These are phyloP conservation scores for Quillaja saponaria DNA, from an alignment of 306 rosid species.

Conservation along the genomic window DNA sequence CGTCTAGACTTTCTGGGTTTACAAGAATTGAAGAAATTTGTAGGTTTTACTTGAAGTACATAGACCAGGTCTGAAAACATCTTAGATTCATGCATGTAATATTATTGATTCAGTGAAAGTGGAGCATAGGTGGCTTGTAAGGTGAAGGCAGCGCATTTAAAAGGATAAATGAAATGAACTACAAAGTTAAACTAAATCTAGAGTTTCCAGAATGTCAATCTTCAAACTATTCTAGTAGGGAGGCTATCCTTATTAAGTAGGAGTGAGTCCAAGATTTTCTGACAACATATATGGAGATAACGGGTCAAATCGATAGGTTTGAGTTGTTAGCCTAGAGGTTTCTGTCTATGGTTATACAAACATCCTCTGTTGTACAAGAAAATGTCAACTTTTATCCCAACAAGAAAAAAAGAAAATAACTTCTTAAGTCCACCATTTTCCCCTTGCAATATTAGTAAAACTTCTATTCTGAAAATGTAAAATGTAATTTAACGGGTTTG, in stretches of 20 bases:
- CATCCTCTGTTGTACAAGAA: too few relatives aligned
- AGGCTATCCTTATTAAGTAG: conserved; percentile 3
- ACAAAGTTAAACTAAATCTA: conserved; percentile 11
- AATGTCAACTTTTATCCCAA: too few relatives aligned
- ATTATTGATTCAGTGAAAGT: conserved; percentile 9
- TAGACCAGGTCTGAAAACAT: conserved; percentile 22
- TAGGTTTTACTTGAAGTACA: conserved; percentile 6
- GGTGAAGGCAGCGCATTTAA: conserved; percentile 20
- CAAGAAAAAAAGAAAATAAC: too few relatives aligned
- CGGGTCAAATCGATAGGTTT: too few relatives aligned
- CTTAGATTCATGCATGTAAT: conserved; percentile 20
- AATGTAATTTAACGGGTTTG: too few relatives aligned
- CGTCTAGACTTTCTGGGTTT: conserved; percentile 6
- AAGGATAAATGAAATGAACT: conserved; percentile 23
- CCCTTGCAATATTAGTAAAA: too few relatives aligned
- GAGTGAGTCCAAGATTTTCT: conserved; percentile 14
- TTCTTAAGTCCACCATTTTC: too few relatives aligned
- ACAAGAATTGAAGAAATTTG: conserved; percentile 21
- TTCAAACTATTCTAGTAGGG: conserved; percentile 17
- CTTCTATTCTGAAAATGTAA: too few relatives aligned
- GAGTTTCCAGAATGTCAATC: conserved; percentile 1
- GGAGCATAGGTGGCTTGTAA: neutral
- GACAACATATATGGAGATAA: too few relatives aligned
- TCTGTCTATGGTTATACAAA: too few relatives aligned
- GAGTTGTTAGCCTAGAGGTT: too few relatives aligned